These are phyloP conservation scores for Coriolopsis trogii DNA, from an alignment of 1,284 basidiomycete genomes.

Conservation along the genomic window DNA sequence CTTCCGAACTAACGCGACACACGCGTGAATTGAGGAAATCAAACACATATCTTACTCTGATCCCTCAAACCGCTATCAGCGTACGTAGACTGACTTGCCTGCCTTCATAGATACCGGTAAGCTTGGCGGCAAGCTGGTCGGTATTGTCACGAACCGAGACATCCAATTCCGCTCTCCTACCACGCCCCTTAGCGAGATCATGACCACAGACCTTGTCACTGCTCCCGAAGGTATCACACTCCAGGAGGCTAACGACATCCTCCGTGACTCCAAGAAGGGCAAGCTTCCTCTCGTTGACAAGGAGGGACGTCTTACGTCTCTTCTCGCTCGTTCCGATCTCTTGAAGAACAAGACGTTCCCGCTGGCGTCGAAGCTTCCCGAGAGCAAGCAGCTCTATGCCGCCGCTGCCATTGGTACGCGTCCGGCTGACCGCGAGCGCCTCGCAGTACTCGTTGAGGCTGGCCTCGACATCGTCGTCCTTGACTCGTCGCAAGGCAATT, in stretches of 20 bases:
- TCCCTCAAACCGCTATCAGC: not conserved
- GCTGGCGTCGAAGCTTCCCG: conserved; percentile 89
- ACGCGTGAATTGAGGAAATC: conserved; percentile 74
- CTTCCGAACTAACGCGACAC: conserved; percentile 76
- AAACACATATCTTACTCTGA: conserved; percentile 34
- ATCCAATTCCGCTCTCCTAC: conserved; percentile 87
- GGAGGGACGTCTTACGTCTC: conserved; percentile 77
- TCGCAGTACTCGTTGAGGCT: conserved; percentile 87
- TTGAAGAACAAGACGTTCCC: conserved; percentile 99
- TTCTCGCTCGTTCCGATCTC: conserved; percentile 94
- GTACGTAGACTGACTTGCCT: not conserved
- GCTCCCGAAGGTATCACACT: conserved; percentile 88
- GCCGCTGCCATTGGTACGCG: conserved; percentile 98
- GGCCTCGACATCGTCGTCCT: conserved; percentile 95
- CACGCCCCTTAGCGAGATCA: conserved; percentile 81
- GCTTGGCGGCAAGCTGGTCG: conserved; percentile 89
- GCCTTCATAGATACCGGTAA: conserved; percentile 79
- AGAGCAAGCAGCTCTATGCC: conserved; percentile 95
- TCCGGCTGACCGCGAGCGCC: conserved; percentile 85
- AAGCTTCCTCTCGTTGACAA: conserved; percentile 92
- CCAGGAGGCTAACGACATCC: conserved; percentile 90
- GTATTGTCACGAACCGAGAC: conserved; percentile 97
- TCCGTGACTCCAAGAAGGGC: conserved; percentile 97
- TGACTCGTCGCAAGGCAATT: conserved; percentile 98
- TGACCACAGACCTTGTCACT: conserved; percentile 88